Conservation (phyloP, 1,284 basidiomycete genomes). For the Schizopora paradoxa region DNA sequence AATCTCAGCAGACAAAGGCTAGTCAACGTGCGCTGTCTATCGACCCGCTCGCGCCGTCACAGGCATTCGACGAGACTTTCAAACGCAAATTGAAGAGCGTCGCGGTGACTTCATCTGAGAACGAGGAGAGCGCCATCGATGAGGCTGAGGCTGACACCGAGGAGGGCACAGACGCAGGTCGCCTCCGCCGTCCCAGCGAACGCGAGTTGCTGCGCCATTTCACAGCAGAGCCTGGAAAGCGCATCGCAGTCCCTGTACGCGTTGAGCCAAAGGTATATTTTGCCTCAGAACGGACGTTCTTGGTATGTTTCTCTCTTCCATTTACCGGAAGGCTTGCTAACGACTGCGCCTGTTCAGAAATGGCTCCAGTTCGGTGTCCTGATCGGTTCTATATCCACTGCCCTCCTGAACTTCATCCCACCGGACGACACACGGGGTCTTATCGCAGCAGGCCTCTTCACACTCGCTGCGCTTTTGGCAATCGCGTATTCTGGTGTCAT, state of each 20-base stretch:
- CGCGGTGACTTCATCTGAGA: slow-evolving; percentile 19
- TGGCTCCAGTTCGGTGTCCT: slow-evolving; percentile 94
- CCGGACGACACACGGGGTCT: slow-evolving; percentile 75
- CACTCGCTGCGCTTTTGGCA: slow-evolving; percentile 81
- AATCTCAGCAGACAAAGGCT: slow-evolving; percentile 9
- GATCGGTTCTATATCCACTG: slow-evolving; percentile 84
- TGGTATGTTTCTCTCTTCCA: slow-evolving; percentile 44
- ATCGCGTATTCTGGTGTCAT: slow-evolving; percentile 87
- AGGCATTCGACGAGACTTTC: slow-evolving; percentile 76
- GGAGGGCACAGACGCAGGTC: slow-evolving; percentile 32
- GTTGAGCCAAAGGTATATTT: slow-evolving; percentile 99
- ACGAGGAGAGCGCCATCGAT: slow-evolving; percentile 20
- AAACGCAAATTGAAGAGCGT: slow-evolving; percentile 51
- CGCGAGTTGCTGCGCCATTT: slow-evolving; percentile 68
- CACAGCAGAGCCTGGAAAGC: slow-evolving; percentile 82
- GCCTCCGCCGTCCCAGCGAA: slow-evolving; percentile 18
- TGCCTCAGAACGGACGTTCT: slow-evolving; percentile 89
- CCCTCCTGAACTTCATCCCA: slow-evolving; percentile 84
- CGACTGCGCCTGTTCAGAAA: slow-evolving; percentile 46
- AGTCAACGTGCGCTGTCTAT: slow-evolving; percentile 56
- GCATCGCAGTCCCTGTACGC: slow-evolving; percentile 87
- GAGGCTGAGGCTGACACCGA: slow-evolving; percentile 29
- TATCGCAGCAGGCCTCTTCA: slow-evolving; percentile 84
- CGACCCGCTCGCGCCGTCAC: slow-evolving; percentile 78
- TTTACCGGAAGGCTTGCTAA: not conserved